phyloP scores from a whole-genome alignment of 805 yeast genomes.

The Yueomyces sinensis region DNA sequence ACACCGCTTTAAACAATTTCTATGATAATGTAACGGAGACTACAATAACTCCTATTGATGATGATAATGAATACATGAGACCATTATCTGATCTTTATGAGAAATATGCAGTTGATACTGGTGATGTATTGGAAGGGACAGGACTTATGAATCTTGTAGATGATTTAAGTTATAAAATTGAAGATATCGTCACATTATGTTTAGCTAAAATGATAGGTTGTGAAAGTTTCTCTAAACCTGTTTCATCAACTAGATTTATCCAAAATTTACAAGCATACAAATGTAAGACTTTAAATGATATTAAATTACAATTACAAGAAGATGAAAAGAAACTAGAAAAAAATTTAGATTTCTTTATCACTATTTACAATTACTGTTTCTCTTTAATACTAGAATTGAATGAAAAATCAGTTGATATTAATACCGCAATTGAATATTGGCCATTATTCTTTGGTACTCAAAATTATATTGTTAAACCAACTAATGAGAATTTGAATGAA shows the following conservation, averaged over 20 bases:
- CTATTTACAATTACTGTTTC: slow-evolving; percentile 62
- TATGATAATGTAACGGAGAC: slow-evolving; percentile 19
- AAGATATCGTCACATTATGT: slow-evolving; percentile 57
- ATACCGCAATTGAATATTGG: slow-evolving; percentile 71
- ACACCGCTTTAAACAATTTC: slow-evolving; percentile 21
- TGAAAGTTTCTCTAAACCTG: slow-evolving; percentile 8
- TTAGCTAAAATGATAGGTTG: slow-evolving; percentile 53
- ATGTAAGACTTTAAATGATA: slow-evolving; percentile 27
- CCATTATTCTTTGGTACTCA: slow-evolving; percentile 34
- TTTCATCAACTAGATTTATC: slow-evolving; percentile 13
- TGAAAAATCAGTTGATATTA: slow-evolving; percentile 40
- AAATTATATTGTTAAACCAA: slow-evolving; percentile 9
- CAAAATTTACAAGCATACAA: slow-evolving; percentile 14
- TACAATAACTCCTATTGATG: slow-evolving; percentile 9
- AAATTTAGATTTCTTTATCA: slow-evolving; percentile 33
- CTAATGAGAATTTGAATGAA: slow-evolving; percentile 26
- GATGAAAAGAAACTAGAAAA: slow-evolving; percentile 23
- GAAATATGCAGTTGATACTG: slow-evolving; percentile 3
- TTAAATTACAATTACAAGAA: slow-evolving; percentile 30
- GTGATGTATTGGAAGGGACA: slow-evolving; percentile 48
- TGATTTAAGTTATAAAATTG: slow-evolving; percentile 60
- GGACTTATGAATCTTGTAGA: slow-evolving; percentile 60
- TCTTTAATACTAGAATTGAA: slow-evolving; percentile 45
- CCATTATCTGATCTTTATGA: not conserved
- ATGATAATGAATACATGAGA: not conserved